Conservation (phyloP, 352 stramenopile species). For the Phytophthora vignae region DNA sequence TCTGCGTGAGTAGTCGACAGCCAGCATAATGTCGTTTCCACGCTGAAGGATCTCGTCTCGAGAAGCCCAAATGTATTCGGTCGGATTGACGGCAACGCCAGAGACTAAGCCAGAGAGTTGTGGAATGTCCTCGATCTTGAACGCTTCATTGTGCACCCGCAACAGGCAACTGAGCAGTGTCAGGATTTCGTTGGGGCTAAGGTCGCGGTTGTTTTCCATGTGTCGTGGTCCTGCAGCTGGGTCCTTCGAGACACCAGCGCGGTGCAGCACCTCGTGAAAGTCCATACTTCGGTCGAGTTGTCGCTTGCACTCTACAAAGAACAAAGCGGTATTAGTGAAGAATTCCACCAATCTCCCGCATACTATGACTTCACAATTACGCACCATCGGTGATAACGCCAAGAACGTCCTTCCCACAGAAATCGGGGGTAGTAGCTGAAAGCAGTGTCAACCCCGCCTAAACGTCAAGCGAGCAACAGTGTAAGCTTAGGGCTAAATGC, state of each 20-base stretch:
- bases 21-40: slow-evolving; percentile 2
- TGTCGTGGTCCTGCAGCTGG: background rate
- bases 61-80: slow-evolving; percentile 22
- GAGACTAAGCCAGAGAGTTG: slow-evolving; percentile 33
- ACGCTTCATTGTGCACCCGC: slow-evolving; percentile 3
- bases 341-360: background rate
- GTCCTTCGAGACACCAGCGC: background rate
- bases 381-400: slow-evolving; percentile 7
- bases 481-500: background rate
- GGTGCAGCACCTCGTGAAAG: slow-evolving; percentile 14
- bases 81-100: slow-evolving; percentile 11
- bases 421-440: slow-evolving; percentile 8
- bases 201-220: slow-evolving; percentile 16
- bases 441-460: slow-evolving; percentile 11
- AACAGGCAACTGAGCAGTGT: slow-evolving; percentile 24
- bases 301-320: slow-evolving; percentile 9
- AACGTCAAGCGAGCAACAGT: background rate
- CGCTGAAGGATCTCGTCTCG: slow-evolving; percentile 20
- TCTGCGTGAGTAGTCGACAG: slow-evolving; percentile 4
- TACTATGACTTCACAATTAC: background rate
- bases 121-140: slow-evolving; percentile 27
- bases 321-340: background rate
- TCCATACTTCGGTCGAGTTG: slow-evolving; percentile 16
- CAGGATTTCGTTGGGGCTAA: slow-evolving; percentile 19
- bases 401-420: slow-evolving; percentile 10